Conservation (phyloP, 2,329 filamentous ascomycete species). For the Microthyrium microscopicum region DNA sequence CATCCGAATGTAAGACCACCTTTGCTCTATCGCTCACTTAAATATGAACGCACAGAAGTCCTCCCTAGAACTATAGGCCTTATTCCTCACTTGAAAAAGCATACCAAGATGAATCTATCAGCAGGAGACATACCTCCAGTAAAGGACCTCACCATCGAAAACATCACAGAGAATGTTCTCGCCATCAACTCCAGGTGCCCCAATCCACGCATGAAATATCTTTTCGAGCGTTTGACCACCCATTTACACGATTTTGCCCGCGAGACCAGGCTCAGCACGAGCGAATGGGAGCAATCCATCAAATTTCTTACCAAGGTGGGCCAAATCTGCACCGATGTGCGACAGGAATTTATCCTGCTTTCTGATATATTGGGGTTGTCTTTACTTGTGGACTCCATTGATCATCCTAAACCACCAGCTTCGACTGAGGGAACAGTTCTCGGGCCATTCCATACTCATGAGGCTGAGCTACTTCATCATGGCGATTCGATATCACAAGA, state of each 20-base stretch:
- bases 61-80: too few species aligned
- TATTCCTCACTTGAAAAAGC: conserved; percentile 1
- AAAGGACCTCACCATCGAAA: conserved; percentile 60
- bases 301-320: conserved; percentile 56
- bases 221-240: conserved; percentile 56
- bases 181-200: conserved; percentile 56
- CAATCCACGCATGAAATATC: conserved; percentile 49
- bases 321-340: conserved; percentile 56
- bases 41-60: too few species aligned
- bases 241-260: conserved; percentile 72
- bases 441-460: conserved; percentile 70
- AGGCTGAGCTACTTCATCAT: conserved; percentile 40
- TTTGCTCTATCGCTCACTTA: too few species aligned
- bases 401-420: conserved; percentile 58
- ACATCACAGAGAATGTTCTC: conserved; percentile 63
- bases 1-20: too few species aligned
- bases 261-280: conserved; percentile 57
- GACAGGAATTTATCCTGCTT: conserved; percentile 72
- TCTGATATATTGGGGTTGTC: conserved; percentile 67
- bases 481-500: conserved; percentile 52
- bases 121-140: conserved; percentile 29
- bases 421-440: conserved; percentile 66
- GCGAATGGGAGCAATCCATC: conserved; percentile 64
- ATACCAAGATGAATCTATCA: too few species aligned
- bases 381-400: conserved; percentile 65